Base-by-base conservation (phyloP, 2,329 filamentous ascomycete species). In the Gyromitra esculenta region DNA sequence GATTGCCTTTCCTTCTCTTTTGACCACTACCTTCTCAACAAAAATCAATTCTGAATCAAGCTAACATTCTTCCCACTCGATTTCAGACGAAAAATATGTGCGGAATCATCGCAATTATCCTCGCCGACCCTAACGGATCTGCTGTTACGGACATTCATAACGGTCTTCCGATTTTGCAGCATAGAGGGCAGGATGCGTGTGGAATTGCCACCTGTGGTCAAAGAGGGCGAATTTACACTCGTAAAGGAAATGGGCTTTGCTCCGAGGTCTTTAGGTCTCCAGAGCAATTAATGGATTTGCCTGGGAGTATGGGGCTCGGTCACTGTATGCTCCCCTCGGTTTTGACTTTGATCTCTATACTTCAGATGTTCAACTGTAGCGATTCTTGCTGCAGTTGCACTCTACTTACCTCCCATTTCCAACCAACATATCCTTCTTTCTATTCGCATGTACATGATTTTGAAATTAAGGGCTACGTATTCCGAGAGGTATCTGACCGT, bases 181-280 rank as follows among this genome's bases (percentile, higher is more conserved):
- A 86, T 82, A 52, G 79, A 82, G 80, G 80, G 8, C 80, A 81
- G 83, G 94, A 97, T 90, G 94, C 94, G 64, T 92, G 90, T 71
- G 94, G 94, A 79, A 95, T 97, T 80, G 89, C 93, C 64, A 92
- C 86, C 81, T 93, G 87, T 87, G 91, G 88, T 80, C 87, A 86
- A 13, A 92, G 92, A 45, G 94, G 94, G 77, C 88, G 93, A 56
- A 91, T 97, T 80, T 95, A 91, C 83, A 93, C 96, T 83, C 91
- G 92, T 86, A 97, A 97, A 85, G 93, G 93, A 79, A 93, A 94
- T 82, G 94, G 94, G 71, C 91, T 97, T 88, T 94, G 92, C 52
- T 89, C 91, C 74, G 92, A 91, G 82, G 93, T 97, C 80, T 97
- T 97, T 84, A 87, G 91, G 68, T 92, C 97, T 79, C 94, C 93